Evolutionary conservation across 805 yeast species (phyloP).

Genomic region (Myxozyma melibiosi): DNA sequence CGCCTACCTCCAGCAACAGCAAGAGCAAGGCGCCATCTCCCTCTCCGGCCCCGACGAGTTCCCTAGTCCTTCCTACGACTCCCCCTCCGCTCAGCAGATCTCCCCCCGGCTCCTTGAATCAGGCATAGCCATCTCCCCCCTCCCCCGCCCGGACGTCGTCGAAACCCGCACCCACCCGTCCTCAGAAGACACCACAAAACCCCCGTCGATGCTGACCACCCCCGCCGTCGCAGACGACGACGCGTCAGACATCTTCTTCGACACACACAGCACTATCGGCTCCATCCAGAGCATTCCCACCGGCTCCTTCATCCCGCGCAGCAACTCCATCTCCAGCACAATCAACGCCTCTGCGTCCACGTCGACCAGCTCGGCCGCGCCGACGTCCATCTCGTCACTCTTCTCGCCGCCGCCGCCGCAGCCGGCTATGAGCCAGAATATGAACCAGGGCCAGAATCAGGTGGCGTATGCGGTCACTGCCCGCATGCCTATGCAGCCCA

Average conservation of each 20-base stretch:
- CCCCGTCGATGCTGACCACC: no score
- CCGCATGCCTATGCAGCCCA: not conserved
- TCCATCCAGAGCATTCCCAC: not conserved
- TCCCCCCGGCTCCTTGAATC: constrained; percentile 16
- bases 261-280: not conserved
- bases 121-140: constrained; percentile 19
- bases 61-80: not conserved
- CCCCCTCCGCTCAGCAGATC: not conserved
- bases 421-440: no score
- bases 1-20: constrained; percentile 9
- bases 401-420: no score
- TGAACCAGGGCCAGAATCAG: no score
- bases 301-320: not conserved
- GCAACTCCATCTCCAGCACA: no score
- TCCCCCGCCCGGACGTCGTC: constrained; percentile 13
- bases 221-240: constrained; percentile 1
- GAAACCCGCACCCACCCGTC: constrained; percentile 17
- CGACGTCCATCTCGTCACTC: no score
- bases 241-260: constrained; percentile 7
- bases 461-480: not conserved
- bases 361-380: no score
- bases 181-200: no score
- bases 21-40: not conserved
- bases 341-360: no score
- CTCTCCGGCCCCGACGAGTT: not conserved